phyloP scores from a whole-genome alignment of 2,329 filamentous ascomycete species.

The Alternaria consortialis region DNA sequence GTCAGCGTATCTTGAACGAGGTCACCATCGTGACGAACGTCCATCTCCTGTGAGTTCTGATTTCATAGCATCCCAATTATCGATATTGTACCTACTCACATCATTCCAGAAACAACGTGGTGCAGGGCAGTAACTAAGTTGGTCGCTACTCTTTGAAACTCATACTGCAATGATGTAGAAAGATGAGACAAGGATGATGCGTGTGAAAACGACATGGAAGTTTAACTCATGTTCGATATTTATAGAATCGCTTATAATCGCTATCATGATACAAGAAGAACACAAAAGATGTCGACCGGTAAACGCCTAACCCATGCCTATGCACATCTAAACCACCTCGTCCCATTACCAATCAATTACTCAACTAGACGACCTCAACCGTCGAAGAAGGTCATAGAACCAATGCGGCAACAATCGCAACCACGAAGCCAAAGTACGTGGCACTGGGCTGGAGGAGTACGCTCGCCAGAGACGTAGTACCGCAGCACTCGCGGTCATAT shows the following conservation, averaged over 20 bases:
- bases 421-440: conserved; percentile 28
- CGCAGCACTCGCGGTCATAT: conserved; percentile 69
- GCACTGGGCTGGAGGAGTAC: conserved; percentile 18
- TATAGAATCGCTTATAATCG: neutral
- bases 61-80: too few relatives aligned
- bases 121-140: neutral
- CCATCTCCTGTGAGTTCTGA: too few relatives aligned
- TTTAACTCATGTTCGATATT: neutral
- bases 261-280: conserved; percentile 5
- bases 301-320: neutral
- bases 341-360: neutral
- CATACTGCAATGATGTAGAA: neutral
- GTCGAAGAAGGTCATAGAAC: conserved; percentile 23
- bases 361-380: neutral
- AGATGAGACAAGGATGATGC: neutral
- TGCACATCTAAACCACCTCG: neutral
- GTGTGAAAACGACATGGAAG: neutral
- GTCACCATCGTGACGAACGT: too few relatives aligned
- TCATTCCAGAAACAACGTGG: too few relatives aligned
- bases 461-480: conserved; percentile 41
- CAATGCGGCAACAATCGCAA: conserved; percentile 28
- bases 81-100: too few relatives aligned
- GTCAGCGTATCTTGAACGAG: too few relatives aligned
- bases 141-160: neutral
- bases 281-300: neutral